These are phyloP conservation scores for Dendrobium nobile DNA, from an alignment of 106 monocot genomes.

Conservation along the genomic window DNA sequence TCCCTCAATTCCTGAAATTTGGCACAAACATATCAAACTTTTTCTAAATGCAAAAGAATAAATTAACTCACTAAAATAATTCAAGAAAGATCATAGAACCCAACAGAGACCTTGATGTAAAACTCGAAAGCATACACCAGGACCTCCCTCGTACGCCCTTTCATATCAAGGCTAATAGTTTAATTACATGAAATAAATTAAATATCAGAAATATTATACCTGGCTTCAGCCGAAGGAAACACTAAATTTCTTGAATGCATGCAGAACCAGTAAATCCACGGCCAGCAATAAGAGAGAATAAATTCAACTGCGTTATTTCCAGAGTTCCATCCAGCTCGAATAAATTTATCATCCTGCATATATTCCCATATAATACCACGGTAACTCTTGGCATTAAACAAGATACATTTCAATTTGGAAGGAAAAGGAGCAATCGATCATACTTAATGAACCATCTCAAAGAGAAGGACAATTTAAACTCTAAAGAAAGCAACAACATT, in stretches of 20 bases:
- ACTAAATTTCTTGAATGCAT: background rate
- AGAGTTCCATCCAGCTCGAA: background rate
- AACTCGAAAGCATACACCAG: background rate
- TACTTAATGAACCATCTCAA: background rate
- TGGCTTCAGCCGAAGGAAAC: background rate
- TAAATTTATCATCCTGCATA: conserved; percentile 1
- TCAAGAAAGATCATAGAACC: background rate
- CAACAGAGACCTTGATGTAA: background rate
- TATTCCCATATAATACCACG: background rate
- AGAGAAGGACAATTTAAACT: background rate
- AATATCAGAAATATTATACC: background rate
- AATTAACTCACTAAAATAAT: background rate
- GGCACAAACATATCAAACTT: background rate
- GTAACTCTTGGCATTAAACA: background rate
- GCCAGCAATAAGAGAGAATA: background rate
- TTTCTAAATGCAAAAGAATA: background rate
- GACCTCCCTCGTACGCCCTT: background rate
- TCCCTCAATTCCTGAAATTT: background rate
- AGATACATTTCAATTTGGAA: background rate
- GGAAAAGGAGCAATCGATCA: background rate
- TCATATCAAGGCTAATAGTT: background rate
- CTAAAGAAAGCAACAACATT: background rate
- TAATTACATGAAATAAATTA: background rate
- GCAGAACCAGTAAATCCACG: background rate
- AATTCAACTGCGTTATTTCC: background rate